These are phyloP conservation scores for Rhazya stricta DNA, from an alignment of 257 asterid species.

Conservation along the genomic window DNA sequence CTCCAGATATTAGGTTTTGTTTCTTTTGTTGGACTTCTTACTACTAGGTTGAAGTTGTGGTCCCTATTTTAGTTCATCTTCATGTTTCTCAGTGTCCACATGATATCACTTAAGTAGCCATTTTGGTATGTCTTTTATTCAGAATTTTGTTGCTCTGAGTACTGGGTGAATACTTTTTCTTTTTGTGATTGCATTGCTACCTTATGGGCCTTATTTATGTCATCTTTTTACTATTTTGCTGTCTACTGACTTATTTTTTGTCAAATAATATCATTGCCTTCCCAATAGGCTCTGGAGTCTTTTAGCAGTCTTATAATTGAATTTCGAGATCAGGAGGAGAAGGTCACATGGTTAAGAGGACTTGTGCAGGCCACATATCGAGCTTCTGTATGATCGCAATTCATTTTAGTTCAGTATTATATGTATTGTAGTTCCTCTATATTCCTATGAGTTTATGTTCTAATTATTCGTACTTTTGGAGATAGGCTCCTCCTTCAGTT, in stretches of 20 bases:
- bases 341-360: slow-evolving; percentile 74
- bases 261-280: slow-evolving; percentile 14
- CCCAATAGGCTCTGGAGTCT: slow-evolving; percentile 80
- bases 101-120: not conserved
- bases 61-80: not conserved
- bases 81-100: not conserved
- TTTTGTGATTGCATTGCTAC: not conserved
- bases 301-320: slow-evolving; percentile 75
- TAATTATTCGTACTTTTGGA: slow-evolving; percentile 27
- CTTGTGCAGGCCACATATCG: slow-evolving; percentile 86
- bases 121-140: not conserved
- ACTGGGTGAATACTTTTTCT: not conserved
- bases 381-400: slow-evolving; percentile 80
- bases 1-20: not conserved
- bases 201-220: not conserved
- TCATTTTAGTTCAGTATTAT: not conserved
- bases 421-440: slow-evolving; percentile 17
- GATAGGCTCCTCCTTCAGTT: slow-evolving; percentile 82
- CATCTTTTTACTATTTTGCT: not conserved
- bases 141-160: not conserved
- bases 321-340: slow-evolving; percentile 71
- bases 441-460: slow-evolving; percentile 11
- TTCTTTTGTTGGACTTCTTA: not conserved
- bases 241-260: slow-evolving; percentile 9
- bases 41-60: not conserved